Base-by-base conservation (phyloP, 768 basidiomycete species). In the Ephemerocybe angulata region DNA sequence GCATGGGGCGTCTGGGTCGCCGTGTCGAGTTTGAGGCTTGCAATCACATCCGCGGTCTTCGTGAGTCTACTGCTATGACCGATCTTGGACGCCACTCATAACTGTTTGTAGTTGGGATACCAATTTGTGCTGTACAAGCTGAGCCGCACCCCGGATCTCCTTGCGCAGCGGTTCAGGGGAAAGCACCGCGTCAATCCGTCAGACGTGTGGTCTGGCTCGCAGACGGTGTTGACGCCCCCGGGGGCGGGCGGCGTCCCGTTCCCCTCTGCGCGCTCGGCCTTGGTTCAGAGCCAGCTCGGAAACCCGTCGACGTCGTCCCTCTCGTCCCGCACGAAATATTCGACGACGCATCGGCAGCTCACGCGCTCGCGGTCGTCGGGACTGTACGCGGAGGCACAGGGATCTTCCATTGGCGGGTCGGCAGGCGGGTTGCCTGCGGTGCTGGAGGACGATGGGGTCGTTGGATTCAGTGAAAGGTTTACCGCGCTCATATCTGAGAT, bases 1-100 rank as follows among this genome's bases (percentile, higher is more conserved):
- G 54, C 74, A 1, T 84, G 81, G 76, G 69, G 72, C 1, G 67
- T 71, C 7, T 90, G 86, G 87, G 63, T 86, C 21, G 70, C 70
- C 38, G 72, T 83, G 8, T 74, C 83, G 0, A 59, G 78, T 44
- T 52, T 82, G 47, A 82, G 88, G 37, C 66, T 87, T 29, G 62
- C 76, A 10, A 46, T 87, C 22, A 88, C 87, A 1, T 55, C 72
- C 37, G 56, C 70, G 25, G 60, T 84, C 47, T 66, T 82, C 52
- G 88, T 90, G 62, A 66, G 87, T 77, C 42, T 21, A 37, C 11
- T 31, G 3, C 29, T n/a, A 12, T 50, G 12, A 15, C 17, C n/a
- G 29, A 8, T 15, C 28, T 24, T 33, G 3, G 30, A 24, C 30
- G 43, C 29, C 28, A 50, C 29, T 27, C 50, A 12, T 52, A n/a